A percentile compares a stretch with the other conserved stretches of the same genome.
phyloP scores from a whole-genome alignment of 148 eudicot genomes.

The Limonium bicolor region DNA sequence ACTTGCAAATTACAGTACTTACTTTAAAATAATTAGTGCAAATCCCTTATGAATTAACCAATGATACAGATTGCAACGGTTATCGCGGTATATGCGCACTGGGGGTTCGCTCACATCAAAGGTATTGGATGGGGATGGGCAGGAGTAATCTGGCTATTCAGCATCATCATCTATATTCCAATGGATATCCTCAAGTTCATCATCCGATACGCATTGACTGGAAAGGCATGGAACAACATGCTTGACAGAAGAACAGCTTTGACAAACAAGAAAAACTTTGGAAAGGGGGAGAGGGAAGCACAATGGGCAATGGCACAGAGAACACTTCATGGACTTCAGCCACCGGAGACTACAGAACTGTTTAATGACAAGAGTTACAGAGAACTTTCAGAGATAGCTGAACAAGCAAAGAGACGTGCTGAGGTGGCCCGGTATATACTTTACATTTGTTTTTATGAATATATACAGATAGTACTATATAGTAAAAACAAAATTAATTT shows the following conservation, averaged over 20 bases:
- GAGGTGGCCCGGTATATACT: slow-evolving; percentile 16
- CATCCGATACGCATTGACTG: slow-evolving; percentile 13
- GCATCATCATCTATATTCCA: slow-evolving; percentile 18
- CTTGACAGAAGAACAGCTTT: slow-evolving; percentile 20
- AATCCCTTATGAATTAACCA: neutral
- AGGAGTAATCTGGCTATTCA: slow-evolving; percentile 22
- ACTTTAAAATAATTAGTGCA: neutral
- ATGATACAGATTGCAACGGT: slow-evolving; percentile 17
- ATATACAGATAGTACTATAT: too few relatives aligned
- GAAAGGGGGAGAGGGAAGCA: slow-evolving; percentile 17
- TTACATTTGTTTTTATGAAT: too few relatives aligned
- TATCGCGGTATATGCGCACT: slow-evolving; percentile 24
- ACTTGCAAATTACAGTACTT: neutral
- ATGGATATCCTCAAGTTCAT: slow-evolving; percentile 21
- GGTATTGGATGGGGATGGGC: slow-evolving; percentile 38
- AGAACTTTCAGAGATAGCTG: slow-evolving; percentile 19
- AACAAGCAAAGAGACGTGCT: slow-evolving; percentile 18
- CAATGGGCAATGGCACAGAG: slow-evolving; percentile 19
- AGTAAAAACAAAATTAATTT: neutral
- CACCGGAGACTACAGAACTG: slow-evolving; percentile 2
- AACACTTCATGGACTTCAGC: slow-evolving; percentile 17
- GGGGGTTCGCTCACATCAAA: slow-evolving; percentile 18
- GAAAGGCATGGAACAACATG: slow-evolving; percentile 20
- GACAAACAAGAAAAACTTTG: slow-evolving; percentile 16
- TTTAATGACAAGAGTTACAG: slow-evolving; percentile 9